Conservation (phyloP, 345 rosid species). For the Camelina hispida region DNA sequence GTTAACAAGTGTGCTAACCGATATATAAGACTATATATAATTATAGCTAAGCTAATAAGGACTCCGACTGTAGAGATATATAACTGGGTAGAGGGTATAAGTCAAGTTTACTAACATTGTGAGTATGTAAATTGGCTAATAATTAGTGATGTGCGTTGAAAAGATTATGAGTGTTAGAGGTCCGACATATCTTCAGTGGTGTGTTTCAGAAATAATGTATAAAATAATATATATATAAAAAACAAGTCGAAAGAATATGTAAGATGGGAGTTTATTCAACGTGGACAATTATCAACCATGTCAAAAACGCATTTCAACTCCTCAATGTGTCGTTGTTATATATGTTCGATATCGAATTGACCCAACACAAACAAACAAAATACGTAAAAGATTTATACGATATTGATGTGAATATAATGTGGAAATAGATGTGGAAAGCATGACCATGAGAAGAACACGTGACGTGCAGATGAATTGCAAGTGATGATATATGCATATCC, state of each 20-base stretch:
- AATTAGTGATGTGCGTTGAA: too few species aligned
- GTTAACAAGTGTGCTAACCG: too few species aligned
- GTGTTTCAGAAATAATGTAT: neutral
- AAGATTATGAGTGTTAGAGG: neutral
- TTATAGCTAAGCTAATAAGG: too few species aligned
- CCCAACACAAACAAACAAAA: neutral
- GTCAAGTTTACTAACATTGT: too few species aligned
- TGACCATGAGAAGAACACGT: constrained; percentile 15
- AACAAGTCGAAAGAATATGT: constrained; percentile 11
- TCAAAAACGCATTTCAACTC: constrained; percentile 37
- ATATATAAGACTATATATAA: too few species aligned
- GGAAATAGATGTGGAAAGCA: constrained; percentile 23
- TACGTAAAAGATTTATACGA: constrained; percentile 7
- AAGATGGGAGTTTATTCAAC: constrained; percentile 38
- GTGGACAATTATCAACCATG: constrained; percentile 40
- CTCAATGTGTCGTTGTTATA: constrained; percentile 10
- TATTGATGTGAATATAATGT: neutral
- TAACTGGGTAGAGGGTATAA: too few species aligned
- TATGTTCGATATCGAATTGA: constrained; percentile 25
- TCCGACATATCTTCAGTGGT: constrained; percentile 19
- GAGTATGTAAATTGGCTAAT: too few species aligned
- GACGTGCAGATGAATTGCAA: constrained; percentile 10
- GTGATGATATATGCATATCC: constrained; percentile 26
- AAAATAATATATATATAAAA: neutral
- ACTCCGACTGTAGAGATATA: too few species aligned